Evolutionary conservation across 371 early-diverging fungal species (phyloP).

Genomic region (Rhizopus arrhizus): DNA sequence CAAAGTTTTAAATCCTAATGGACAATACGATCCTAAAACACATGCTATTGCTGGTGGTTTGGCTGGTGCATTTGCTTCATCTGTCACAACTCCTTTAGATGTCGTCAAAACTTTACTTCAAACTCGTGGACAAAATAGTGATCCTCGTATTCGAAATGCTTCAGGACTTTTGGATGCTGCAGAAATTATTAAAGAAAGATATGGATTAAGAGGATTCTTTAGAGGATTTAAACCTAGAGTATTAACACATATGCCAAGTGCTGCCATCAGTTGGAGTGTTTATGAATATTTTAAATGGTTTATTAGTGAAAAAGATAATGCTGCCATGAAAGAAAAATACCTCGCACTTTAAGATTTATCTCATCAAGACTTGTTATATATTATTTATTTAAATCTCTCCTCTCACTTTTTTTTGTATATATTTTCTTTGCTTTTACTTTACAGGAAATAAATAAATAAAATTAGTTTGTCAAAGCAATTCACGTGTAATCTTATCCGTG

Average conservation of each 20-base stretch:
- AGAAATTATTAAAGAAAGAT: constrained; percentile 67
- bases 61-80: constrained; percentile 86
- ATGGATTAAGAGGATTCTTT: constrained; percentile 77
- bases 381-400: background rate
- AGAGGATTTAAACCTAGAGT: constrained; percentile 81
- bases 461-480: background rate
- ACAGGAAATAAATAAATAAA: background rate
- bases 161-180: constrained; percentile 71
- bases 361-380: background rate
- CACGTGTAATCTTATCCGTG: too few relatives aligned
- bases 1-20: constrained; percentile 75
- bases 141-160: constrained; percentile 67
- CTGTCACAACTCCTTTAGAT: constrained; percentile 87
- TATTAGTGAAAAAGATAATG: constrained; percentile 27
- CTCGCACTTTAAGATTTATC: constrained; percentile 5
- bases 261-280: constrained; percentile 91
- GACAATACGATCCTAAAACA: constrained; percentile 76
- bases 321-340: constrained; percentile 8
- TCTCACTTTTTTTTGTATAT: background rate
- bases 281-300: constrained; percentile 85
- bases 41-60: constrained; percentile 84
- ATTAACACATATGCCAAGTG: constrained; percentile 84
- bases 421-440: background rate
- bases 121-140: constrained; percentile 74
- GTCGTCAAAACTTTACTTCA: constrained; percentile 91